Evolutionary conservation across 495 filamentous ascomycete species (phyloP), one percentile per base, ranked within the genome.

Genomic region (Tuber umbilicatum): DNA sequence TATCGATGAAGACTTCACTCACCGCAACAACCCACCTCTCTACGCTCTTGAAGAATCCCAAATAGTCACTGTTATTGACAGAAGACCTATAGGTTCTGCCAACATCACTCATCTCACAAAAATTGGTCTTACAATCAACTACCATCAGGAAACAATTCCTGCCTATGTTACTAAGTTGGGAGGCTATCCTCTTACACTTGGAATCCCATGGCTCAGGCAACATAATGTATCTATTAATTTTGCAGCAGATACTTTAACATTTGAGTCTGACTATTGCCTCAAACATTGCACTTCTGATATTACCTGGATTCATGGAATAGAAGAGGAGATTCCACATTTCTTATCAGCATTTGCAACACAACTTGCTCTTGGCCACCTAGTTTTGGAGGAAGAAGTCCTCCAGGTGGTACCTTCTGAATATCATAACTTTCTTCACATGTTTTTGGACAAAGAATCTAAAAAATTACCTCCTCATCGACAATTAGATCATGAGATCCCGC

Each of bases 401-500:
- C 39, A 64, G 16, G 42, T 41, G 0, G 31, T n/a, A 27, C 75
- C 75, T 0, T 2, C 2, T 0, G 37, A 73, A 31, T 76, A 76
- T 17, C 75, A 76, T 50, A 31, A 73, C 0, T 76, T 43, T 16
- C n/a, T 70, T 4, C 3, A 23, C 27, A 27, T 76, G 71, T 76
- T 76, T 7, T 40, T 9, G n/a, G n/a, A n/a, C n/a, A 9, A 9
- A 40, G 39, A 2, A 9, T 9, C 3, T 16, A 72, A 5, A 37
- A 60, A n/a, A 4, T 23, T 69, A 50, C 64, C 69, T 17, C 64
- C 73, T 9, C 70, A 76, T 50, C 74, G 55, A 27, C 70, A 5
- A 19, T 76, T 68, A 37, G 74, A 76, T 45, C 50, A 76, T 35
- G 67, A 47, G 70, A 73, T 76, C 17, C 45, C 70, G 5, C 38